Conservation (phyloP, 192 early-diverging fungal genomes). For the Podila horticola region DNA sequence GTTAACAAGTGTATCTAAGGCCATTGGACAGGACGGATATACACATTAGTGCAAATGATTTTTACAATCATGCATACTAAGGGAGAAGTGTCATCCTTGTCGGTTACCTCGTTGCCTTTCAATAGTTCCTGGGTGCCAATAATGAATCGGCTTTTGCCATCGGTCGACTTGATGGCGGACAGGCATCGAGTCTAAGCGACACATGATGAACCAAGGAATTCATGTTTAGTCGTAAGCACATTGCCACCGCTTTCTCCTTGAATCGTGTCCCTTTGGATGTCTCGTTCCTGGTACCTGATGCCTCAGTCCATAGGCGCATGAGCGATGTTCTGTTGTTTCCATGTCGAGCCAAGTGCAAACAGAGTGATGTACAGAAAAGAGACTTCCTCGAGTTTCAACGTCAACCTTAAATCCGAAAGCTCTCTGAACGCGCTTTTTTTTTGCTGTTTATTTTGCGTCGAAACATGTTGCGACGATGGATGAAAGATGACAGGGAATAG, state of each 20-base stretch:
- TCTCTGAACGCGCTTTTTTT: slow-evolving; percentile 3
- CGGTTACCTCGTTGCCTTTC: slow-evolving; percentile 67
- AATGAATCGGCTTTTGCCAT: slow-evolving; percentile 77
- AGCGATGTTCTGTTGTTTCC: slow-evolving; percentile 49
- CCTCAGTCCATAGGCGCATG: slow-evolving; percentile 72
- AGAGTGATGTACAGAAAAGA: slow-evolving; percentile 6
- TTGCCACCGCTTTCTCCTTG: too few species aligned
- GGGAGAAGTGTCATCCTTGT: neutral
- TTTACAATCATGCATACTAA: too few species aligned
- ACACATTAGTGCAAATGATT: too few species aligned
- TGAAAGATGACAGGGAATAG: neutral
- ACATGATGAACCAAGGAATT: neutral
- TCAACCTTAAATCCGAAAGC: neutral
- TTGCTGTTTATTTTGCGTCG: slow-evolving; percentile 1
- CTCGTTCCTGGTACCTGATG: slow-evolving; percentile 62
- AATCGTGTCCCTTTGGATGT: neutral
- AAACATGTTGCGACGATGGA: neutral
- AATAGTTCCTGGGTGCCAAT: slow-evolving; percentile 72
- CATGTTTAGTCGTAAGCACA: too few species aligned
- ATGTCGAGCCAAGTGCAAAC: slow-evolving; percentile 1
- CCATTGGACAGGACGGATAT: neutral
- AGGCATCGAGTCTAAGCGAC: slow-evolving; percentile 66
- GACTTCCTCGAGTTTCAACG: neutral
- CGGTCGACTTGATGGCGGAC: slow-evolving; percentile 65
- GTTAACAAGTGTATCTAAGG: slow-evolving; percentile 75